Conservation (phyloP, 2,329 filamentous ascomycete genomes). For the Paracamarosporium sp. region DNA sequence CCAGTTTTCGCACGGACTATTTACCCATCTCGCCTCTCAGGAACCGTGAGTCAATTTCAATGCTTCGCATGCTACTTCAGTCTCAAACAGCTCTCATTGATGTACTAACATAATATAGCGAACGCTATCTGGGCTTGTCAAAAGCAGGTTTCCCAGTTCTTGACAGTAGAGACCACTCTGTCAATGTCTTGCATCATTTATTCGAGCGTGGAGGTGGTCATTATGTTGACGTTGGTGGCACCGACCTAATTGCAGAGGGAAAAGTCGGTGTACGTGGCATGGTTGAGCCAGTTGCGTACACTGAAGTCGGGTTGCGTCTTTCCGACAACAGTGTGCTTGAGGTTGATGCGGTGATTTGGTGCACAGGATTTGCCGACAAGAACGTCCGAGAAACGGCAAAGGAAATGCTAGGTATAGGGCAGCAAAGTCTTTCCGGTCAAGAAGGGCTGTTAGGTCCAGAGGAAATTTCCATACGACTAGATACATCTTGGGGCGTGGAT, state of each 20-base stretch:
- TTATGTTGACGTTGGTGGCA: constrained; percentile 49
- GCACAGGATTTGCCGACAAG: constrained; percentile 48
- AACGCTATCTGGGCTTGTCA: constrained; percentile 43
- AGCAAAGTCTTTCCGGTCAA: neutral
- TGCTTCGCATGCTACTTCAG: neutral
- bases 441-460: constrained; percentile 21
- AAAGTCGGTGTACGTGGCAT: constrained; percentile 29
- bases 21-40: constrained; percentile 4
- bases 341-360: constrained; percentile 51
- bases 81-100: neutral
- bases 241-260: constrained; percentile 40
- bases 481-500: constrained; percentile 52
- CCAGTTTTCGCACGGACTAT: constrained; percentile 5
- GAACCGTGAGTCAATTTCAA: constrained; percentile 2
- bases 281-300: constrained; percentile 42
- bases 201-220: constrained; percentile 50
- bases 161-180: constrained; percentile 35
- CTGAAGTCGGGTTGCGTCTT: constrained; percentile 38
- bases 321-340: constrained; percentile 44
- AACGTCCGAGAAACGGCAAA: constrained; percentile 20
- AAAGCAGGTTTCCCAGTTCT: constrained; percentile 47
- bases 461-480: constrained; percentile 40
- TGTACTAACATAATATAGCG: constrained; percentile 3
- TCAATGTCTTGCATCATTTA: constrained; percentile 31
- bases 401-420: constrained; percentile 14